Base-by-base conservation (phyloP, 2,329 filamentous ascomycete species). In the Parafenestella ontariensis region DNA sequence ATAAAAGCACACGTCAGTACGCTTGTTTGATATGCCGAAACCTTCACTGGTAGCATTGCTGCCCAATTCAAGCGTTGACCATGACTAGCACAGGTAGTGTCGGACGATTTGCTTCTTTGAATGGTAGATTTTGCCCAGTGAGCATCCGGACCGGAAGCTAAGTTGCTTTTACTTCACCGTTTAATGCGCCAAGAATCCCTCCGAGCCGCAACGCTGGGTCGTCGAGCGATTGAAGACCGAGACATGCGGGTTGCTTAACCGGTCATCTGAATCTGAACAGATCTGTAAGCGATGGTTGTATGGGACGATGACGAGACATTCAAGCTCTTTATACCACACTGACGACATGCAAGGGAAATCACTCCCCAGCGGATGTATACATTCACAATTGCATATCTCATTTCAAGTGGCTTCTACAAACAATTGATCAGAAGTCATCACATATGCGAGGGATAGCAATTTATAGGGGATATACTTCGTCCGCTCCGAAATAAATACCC, bases 131-230 rank as follows among this genome's bases (percentile, higher is more conserved):
- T 9, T 43, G 18, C 29, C 42, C 42, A 52, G 28, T 52, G 17
- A 46, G 34, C 26, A 46, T 28, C 17, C 5, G n/a, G 23, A 15
- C 11, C 9, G 3, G 17, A 28, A 39, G 31, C 8, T 13, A 23
- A 29, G n/a, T 29, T 43, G 36, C 42, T n/a, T 46, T 13, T 29
- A 23, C 43, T 45, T 61, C 48, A 58, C 59, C 60, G 61, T 51
- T 67, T 46, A 59, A 58, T 46, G 56, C 51, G 61, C 62, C 59
- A 54, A 58, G 58, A 18, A 5, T 21, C 21, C 26, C 39, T 51
- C 54, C 44, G 48, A 61, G 37, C 52, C 58, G 42, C 18, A 36
- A 42, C 11, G 24, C 17, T 48, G 58, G 60, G 24, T 47, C 44
- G 37, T 24, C 43, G 44, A 34, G 28, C 36, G 34, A 44, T 20